Base-by-base conservation (phyloP, 257 asterid genomes). In the Petunia axillaris region DNA sequence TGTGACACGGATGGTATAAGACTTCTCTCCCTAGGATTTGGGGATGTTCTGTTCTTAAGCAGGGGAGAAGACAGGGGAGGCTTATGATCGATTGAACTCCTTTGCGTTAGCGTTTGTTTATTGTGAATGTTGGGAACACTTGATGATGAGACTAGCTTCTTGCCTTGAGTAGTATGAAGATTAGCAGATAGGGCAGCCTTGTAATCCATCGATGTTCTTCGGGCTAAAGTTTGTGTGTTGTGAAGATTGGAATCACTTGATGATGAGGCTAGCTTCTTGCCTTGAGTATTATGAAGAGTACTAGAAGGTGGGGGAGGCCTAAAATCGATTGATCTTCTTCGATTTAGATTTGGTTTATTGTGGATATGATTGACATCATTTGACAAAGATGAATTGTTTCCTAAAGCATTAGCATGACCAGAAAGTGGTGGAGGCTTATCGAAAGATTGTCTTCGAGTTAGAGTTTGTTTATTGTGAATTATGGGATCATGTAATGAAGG, bases 51-150 rank as follows among this genome's bases (percentile, higher is more conserved):
- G 14, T 90, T 11, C 64, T 73, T 89, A 6, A 76, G 84, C 1
- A 77, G 7, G 7, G 66, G 84, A 35, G 90, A 84, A 63, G 89
- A 82, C 25, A 92, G 70, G 2, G 89, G 85, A 25, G 92, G 92
- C 84, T 73, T 73, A 73, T 84, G 88, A 83, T 89, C 95, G 15
- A 91, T 82, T 9, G 97, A 89, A 75, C 90, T 87, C 60, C 95
- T 78, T 81, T 89, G 73, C 5, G 87, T 53, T 1, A 84, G 68
- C 77, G 62, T 50, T 73, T 73, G 36, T 50, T 50, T 71, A 5
- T 36, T 6, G 5, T 50, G 46, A 50, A 14, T 36, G 44, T 78
- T 91, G 52, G 59, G 37, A 44, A 79, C 55, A 50, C 57, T 58
- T 5, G 67, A 75, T 15, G 13, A 25, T 2, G 86, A 35, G 50